A percentile compares a stretch with the other conserved stretches of the same genome.
These are phyloP conservation scores for Fomitiporia mediterranea DNA, from an alignment of 1,284 basidiomycete species.

Conservation along the genomic window DNA sequence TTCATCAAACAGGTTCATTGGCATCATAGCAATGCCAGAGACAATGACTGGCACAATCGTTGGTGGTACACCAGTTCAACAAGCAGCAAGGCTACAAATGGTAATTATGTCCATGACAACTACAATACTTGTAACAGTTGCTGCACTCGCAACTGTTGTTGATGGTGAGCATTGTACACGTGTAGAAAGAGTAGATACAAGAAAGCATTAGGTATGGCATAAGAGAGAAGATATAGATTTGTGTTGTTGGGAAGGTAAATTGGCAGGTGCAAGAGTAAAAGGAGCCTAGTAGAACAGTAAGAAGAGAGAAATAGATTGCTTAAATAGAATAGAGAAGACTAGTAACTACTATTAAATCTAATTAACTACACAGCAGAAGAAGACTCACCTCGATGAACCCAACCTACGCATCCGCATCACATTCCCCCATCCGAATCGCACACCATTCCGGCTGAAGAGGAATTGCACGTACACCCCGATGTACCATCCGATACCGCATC, in stretches of 20 bases:
- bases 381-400: no score
- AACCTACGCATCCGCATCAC: constrained; percentile 32
- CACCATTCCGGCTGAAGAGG: constrained; percentile 81
- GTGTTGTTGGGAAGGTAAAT: constrained; percentile 15
- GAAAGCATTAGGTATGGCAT: constrained; percentile 46
- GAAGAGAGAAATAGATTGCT: no score
- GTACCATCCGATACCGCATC: constrained; percentile 61
- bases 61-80: constrained; percentile 76
- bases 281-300: no score
- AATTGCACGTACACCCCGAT: constrained; percentile 62
- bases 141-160: constrained; percentile 56
- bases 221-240: constrained; percentile 28
- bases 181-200: constrained; percentile 55
- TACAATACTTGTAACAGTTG: constrained; percentile 56
- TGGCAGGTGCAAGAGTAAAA: no score
- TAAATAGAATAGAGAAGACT: no score
- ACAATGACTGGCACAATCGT: constrained; percentile 91
- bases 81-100: constrained; percentile 83
- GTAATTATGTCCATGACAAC: constrained; percentile 90
- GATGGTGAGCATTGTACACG: constrained; percentile 68
- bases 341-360: no score
- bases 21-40: constrained; percentile 71
- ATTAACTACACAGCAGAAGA: no score
- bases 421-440: constrained; percentile 62
- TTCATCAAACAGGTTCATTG: constrained; percentile 55